Base-by-base conservation (phyloP, 2,329 filamentous ascomycete genomes). In the Penicillium expansum region DNA sequence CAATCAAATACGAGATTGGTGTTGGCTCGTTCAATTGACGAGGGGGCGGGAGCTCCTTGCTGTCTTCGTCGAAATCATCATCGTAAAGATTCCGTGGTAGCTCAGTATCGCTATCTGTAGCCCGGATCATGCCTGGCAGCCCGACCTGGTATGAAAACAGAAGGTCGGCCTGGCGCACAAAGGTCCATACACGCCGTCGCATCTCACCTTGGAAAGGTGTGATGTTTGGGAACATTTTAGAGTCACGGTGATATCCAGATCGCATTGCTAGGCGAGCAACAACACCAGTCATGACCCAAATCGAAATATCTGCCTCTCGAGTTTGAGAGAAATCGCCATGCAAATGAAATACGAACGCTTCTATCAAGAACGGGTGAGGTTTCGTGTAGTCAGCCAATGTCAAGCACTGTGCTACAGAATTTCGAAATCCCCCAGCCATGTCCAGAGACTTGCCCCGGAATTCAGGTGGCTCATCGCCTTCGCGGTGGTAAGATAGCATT, bases 101-200 rank as follows among this genome's bases (percentile, higher is more conserved):
- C 1, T 78, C 74, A 0, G 85, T 87, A 66, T 90, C 87, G 45
- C 80, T 83, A 58, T 88, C 86, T 35, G 86, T 82, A 24, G 80
- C 77, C 55, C 85, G 80, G 43, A 88, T 78, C 83, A 89, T 86
- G 65, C 81, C 81, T 2, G 87, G 87, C 52, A 90, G 75, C 2
- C 87, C 87, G 58, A 88, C 80, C 66, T 89, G 86, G 66, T 88
- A 88, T 1, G 85, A 83, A 27, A 86, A 84, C 4, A 89, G 71
- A 3, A 86, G 71, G 66, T 90, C 87, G 45, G 88, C 78, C 66
- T 87, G 84, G 33, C 77, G 70, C 9, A 80, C 75, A 66, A 77
- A 79, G 0, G 74, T 73, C 79, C 79, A 82, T 16, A 81, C 71
- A 38, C 79, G 72, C 29, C 79, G 71, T 27, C 79, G 74, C 72